Evolutionary conservation across 106 monocot species (phyloP).

Genomic region (Chionographis japonica): DNA sequence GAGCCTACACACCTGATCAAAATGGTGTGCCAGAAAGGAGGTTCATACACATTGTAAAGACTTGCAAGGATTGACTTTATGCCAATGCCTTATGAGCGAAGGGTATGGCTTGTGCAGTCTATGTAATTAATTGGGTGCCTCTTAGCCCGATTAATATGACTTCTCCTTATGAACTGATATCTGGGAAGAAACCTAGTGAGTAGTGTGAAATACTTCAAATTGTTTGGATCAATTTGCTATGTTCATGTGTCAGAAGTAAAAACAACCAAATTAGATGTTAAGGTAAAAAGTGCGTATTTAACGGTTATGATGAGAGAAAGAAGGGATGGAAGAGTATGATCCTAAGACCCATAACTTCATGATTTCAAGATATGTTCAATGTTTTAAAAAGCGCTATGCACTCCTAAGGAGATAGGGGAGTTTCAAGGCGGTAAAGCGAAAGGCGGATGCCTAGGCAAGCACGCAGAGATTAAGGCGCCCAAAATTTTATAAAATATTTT

Average conservation of each 20-base stretch:
- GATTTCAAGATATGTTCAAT: neutral
- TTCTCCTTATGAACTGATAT: neutral
- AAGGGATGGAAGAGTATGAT: too few relatives aligned
- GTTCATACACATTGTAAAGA: too few relatives aligned
- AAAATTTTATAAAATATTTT: too few relatives aligned
- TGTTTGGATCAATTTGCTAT: neutral
- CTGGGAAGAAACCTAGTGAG: neutral
- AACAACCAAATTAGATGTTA: neutral
- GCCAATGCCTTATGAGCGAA: constrained; percentile 1
- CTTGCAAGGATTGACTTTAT: neutral
- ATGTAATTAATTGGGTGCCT: constrained; percentile 2
- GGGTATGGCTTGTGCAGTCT: neutral
- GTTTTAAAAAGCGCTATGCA: too few relatives aligned
- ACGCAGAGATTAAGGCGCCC: too few relatives aligned
- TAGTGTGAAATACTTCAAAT: too few relatives aligned
- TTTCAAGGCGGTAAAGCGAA: too few relatives aligned
- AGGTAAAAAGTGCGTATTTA: constrained; percentile 1
- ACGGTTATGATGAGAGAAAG: neutral
- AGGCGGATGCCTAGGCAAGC: too few relatives aligned
- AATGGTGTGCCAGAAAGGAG: too few relatives aligned
- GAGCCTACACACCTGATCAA: too few relatives aligned
- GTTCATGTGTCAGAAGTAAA: neutral
- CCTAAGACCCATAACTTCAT: neutral
- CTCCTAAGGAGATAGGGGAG: constrained; percentile 7
- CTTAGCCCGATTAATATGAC: neutral